Evolutionary conservation across 106 monocot species (phyloP).

Genomic region (Phalaenopsis equestris): DNA sequence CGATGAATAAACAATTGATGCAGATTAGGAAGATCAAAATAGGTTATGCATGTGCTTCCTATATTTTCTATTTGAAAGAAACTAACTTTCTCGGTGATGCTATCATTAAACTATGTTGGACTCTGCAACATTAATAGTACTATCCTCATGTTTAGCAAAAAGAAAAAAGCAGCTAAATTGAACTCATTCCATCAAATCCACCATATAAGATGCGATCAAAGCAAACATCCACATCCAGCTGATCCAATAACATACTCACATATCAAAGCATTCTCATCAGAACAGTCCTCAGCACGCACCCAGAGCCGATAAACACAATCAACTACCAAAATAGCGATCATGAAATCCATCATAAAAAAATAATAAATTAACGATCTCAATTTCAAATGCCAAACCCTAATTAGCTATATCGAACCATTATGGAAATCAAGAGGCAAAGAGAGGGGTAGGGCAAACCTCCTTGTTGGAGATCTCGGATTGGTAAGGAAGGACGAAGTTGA

Average conservation of each 20-base stretch:
- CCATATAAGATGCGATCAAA: background rate
- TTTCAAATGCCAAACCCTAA: background rate
- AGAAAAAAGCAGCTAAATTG: background rate
- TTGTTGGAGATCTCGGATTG: constrained; percentile 80
- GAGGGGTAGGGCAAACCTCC: constrained; percentile 42
- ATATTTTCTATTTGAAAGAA: background rate
- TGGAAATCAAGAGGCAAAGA: background rate
- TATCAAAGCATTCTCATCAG: background rate
- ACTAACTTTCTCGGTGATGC: background rate
- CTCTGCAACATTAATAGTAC: background rate
- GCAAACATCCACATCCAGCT: background rate
- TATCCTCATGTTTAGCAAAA: background rate
- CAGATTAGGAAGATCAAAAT: background rate
- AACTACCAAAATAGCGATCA: background rate
- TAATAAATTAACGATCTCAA: background rate
- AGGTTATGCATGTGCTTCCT: background rate
- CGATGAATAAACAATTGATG: background rate
- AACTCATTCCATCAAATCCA: background rate
- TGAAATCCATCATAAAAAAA: background rate
- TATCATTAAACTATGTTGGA: background rate
- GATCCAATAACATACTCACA: background rate
- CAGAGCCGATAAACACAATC: background rate
- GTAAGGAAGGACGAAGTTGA: constrained; percentile 96
- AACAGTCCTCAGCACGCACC: background rate
- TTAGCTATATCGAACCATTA: background rate